Evolutionary conservation across 371 early-diverging fungal species (phyloP).

Genomic region (Lichtheimia ornata): DNA sequence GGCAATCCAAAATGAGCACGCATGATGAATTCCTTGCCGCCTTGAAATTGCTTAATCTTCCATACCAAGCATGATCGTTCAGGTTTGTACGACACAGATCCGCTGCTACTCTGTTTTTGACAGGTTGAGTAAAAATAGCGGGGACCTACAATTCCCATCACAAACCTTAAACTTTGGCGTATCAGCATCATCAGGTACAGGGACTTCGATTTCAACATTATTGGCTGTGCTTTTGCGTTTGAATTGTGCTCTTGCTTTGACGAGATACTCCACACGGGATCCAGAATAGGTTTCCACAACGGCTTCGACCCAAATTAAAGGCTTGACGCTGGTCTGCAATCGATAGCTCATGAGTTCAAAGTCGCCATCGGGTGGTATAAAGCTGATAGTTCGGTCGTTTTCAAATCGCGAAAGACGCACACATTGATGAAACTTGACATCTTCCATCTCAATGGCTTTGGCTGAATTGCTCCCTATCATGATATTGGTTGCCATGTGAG

Average conservation of each 20-base stretch:
- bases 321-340: constrained; percentile 91
- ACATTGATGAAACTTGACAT: constrained; percentile 99
- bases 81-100: constrained; percentile 90
- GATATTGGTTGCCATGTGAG: not conserved
- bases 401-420: constrained; percentile 95
- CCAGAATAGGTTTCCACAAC: constrained; percentile 91
- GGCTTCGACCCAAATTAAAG: constrained; percentile 95
- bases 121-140: too few species aligned
- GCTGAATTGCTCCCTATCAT: constrained; percentile 65
- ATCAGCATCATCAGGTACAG: constrained; percentile 97
- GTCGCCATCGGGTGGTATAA: constrained; percentile 94
- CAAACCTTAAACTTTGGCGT: constrained; percentile 93
- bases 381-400: constrained; percentile 94
- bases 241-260: constrained; percentile 97
- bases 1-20: constrained; percentile 97
- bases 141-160: constrained; percentile 24
- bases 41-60: constrained; percentile 98
- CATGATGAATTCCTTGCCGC: constrained; percentile 95
- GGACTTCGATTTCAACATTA: constrained; percentile 96
- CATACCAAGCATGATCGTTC: constrained; percentile 93
- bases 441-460: constrained; percentile 98
- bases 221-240: constrained; percentile 96
- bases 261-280: constrained; percentile 92
- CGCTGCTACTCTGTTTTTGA: constrained; percentile 24
- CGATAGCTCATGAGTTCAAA: constrained; percentile 99